phyloP scores from a whole-genome alignment of 441 rosid species.

The Euphorbia neoarborescens region DNA sequence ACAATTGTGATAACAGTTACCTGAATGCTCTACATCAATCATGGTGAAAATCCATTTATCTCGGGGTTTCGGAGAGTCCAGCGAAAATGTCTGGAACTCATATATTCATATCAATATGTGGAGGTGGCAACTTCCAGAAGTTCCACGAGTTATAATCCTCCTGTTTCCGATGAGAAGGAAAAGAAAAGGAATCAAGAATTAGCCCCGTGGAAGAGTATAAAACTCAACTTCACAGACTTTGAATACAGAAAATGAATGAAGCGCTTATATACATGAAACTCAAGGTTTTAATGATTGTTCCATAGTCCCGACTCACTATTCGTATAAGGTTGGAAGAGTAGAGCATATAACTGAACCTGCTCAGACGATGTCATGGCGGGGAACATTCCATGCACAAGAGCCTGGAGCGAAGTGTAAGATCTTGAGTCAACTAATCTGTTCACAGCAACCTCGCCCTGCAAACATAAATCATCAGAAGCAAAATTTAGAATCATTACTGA shows the following conservation, averaged over 20 bases:
- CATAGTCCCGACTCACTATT: not conserved
- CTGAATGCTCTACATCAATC: constrained; percentile 20
- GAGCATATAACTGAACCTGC: constrained; percentile 39
- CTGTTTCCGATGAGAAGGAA: constrained; percentile 31
- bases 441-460: constrained; percentile 90
- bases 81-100: constrained; percentile 22
- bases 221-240: too few species aligned
- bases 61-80: constrained; percentile 7
- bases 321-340: not conserved
- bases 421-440: constrained; percentile 63
- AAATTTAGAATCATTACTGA: not conserved
- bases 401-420: constrained; percentile 70
- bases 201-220: constrained; percentile 1
- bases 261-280: not conserved
- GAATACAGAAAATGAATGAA: not conserved
- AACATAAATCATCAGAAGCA: constrained; percentile 17
- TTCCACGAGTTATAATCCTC: constrained; percentile 92
- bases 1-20: constrained; percentile 17
- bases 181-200: constrained; percentile 3
- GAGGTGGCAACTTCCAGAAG: constrained; percentile 83
- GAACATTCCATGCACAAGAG: constrained; percentile 83
- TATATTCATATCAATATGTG: constrained; percentile 32
- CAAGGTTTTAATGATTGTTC: not conserved
- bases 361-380: constrained; percentile 53
- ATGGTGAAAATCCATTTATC: constrained; percentile 11